phyloP scores from a whole-genome alignment of 768 basidiomycete genomes.

The Trametes gibbosa region DNA sequence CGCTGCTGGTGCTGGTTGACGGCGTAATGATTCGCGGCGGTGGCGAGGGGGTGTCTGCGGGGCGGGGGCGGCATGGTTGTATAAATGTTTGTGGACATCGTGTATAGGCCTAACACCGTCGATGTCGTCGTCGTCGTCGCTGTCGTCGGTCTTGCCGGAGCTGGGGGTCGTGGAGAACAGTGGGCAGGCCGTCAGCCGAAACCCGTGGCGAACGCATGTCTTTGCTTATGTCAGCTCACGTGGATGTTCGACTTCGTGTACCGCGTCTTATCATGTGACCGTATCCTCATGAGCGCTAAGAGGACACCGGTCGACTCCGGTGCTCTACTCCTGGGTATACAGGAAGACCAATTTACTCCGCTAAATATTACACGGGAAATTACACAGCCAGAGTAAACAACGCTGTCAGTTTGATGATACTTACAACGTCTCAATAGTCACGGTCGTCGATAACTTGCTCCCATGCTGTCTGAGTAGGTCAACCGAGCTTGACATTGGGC shows the following conservation, averaged over 20 bases:
- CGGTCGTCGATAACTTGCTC: too few relatives aligned
- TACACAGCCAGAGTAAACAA: too few relatives aligned
- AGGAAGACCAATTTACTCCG: too few relatives aligned
- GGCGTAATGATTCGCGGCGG: constrained; percentile 23
- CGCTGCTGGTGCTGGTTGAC: constrained; percentile 20
- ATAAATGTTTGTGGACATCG: constrained; percentile 25
- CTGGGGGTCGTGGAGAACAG: constrained; percentile 5
- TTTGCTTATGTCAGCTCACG: constrained; percentile 24
- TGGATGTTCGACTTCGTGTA: constrained; percentile 24
- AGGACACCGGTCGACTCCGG: too few relatives aligned
- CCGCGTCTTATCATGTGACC: constrained; percentile 25
- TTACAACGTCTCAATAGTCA: too few relatives aligned
- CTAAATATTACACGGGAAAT: too few relatives aligned
- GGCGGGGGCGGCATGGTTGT: constrained; percentile 24
- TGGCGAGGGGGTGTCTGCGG: constrained; percentile 29
- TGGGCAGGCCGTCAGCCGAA: not conserved
- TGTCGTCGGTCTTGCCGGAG: constrained; percentile 1
- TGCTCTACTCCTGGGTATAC: too few relatives aligned
- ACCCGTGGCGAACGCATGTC: constrained; percentile 21
- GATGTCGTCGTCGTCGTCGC: constrained; percentile 21
- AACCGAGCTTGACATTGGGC: too few relatives aligned
- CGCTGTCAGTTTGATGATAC: too few relatives aligned
- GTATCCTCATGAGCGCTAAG: not conserved
- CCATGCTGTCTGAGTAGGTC: too few relatives aligned
- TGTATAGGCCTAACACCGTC: constrained; percentile 31